Base-by-base conservation (phyloP, 169 alveolate genomes). In the Neospora caninum region DNA sequence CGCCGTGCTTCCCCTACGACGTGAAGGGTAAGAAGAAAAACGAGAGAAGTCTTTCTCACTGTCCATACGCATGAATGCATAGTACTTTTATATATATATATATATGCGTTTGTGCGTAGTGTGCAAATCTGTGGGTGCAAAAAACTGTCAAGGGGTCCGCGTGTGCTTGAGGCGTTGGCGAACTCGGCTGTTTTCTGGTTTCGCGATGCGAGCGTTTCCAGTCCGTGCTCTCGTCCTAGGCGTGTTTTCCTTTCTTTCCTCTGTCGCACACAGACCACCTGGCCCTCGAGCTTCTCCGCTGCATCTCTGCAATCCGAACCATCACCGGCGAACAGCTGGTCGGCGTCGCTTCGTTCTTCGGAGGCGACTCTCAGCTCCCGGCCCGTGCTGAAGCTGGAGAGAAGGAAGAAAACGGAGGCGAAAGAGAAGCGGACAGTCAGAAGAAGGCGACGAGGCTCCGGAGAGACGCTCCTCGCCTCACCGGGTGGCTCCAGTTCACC, bases 221-320 rank as follows among this genome's bases (percentile, higher is more conserved):
- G 58, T 4, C 13, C 22, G 22, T 49, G 4, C 13, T 13, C 58
- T 4, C 58, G n/a, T n/a, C n/a, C n/a, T n/a, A n/a, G n/a, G n/a
- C 13, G 58, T 13, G 4, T 13, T 49, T 13, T 49, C 58, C 22
- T 49, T 13, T 4, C 13, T 49, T 4, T 13, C 22, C 13, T 42
- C 41, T 54, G 43, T 84, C 45, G 16, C n/a, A 10, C 84, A 38
- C 92, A 92, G 95, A 92, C 53, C 95, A 92, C 88, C 39, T 92
- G 93, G 88, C 95, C 41, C 83, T 92, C 58, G 95, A 92, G 80
- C 92, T 92, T 16, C 88, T 92, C 58, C 95, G 95, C 53, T 67
- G 95, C 67, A 64, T 92, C 58, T 38, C 92, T 13, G 95, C 95
- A 39, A 64, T 92, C 69, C 95, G 95, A 31, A 84, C 88, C 58